Evolutionary conservation across 768 basidiomycete genomes (phyloP).

Genomic region (Boletus subcaerulescens): DNA sequence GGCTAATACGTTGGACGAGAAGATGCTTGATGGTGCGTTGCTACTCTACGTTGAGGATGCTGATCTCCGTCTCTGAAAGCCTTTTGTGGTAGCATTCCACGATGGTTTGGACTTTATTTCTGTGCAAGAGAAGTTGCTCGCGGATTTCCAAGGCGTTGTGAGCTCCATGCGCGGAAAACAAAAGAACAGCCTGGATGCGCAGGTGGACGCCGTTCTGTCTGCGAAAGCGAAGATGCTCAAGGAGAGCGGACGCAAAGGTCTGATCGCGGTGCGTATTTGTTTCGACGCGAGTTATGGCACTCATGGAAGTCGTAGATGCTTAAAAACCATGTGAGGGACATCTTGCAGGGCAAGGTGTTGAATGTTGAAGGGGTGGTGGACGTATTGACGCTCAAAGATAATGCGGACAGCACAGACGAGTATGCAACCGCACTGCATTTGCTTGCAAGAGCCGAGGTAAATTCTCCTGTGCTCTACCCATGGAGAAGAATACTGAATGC

Average conservation of each 20-base stretch:
- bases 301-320: constrained; percentile 50
- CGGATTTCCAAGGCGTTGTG: constrained; percentile 55
- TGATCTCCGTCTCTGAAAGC: constrained; percentile 2
- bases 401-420: constrained; percentile 54
- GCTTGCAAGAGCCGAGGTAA: constrained; percentile 53
- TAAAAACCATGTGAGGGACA: constrained; percentile 59
- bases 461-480: constrained; percentile 5
- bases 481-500: background rate
- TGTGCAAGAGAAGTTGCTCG: constrained; percentile 69
- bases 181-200: constrained; percentile 60
- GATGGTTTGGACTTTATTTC: constrained; percentile 84
- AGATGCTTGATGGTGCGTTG: constrained; percentile 52
- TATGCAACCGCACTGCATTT: constrained; percentile 69
- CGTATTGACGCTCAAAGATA: constrained; percentile 82
- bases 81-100: constrained; percentile 63
- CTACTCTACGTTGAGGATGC: background rate
- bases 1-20: constrained; percentile 42
- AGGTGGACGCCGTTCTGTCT: constrained; percentile 61
- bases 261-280: constrained; percentile 35
- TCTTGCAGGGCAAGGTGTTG: constrained; percentile 74
- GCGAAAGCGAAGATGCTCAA: constrained; percentile 45
- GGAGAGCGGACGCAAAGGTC: constrained; percentile 46
- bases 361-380: constrained; percentile 81
- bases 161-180: constrained; percentile 51
- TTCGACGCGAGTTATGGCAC: background rate